Percentiles rank a stretch among this genome's conserved stretches.
Evolutionary conservation across 225 moss, liverwort and hornwort genomes (phyloP).

Genomic region (Polytrichum commune): DNA sequence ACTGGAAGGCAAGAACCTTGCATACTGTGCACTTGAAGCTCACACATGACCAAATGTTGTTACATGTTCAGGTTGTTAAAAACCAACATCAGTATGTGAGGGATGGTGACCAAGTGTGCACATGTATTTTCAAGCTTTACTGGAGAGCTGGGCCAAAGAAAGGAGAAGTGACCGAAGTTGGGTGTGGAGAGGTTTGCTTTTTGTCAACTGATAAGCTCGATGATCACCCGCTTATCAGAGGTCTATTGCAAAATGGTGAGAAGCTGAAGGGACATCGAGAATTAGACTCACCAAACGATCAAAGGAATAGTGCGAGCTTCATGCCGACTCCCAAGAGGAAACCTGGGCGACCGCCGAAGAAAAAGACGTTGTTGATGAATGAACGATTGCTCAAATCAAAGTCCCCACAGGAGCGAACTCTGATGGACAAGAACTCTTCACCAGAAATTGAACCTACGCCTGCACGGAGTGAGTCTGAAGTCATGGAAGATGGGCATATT

Average conservation of each 20-base stretch:
- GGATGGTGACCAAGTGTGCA: constrained; percentile 22
- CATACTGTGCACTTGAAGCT: not conserved
- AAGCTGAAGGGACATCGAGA: constrained; percentile 2
- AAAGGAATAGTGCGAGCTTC: not conserved
- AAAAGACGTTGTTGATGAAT: constrained; percentile 9
- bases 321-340: constrained; percentile 9
- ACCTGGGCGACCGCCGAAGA: constrained; percentile 6
- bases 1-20: not conserved
- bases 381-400: constrained; percentile 4
- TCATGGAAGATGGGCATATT: constrained; percentile 6
- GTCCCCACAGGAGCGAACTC: constrained; percentile 17
- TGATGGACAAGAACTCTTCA: constrained; percentile 18
- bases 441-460: constrained; percentile 8
- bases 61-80: constrained; percentile 14
- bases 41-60: not conserved
- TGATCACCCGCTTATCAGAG: constrained; percentile 28
- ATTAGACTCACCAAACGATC: not conserved
- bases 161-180: constrained; percentile 3
- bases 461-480: not conserved
- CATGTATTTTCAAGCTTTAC: constrained; percentile 23
- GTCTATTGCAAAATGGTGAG: constrained; percentile 5
- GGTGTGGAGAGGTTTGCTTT: constrained; percentile 38
- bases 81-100: not conserved
- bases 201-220: constrained; percentile 6
- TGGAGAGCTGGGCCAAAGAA: constrained; percentile 35